Base-by-base conservation (phyloP, 2,329 filamentous ascomycete species). In the Endoconidiophora polonica region DNA sequence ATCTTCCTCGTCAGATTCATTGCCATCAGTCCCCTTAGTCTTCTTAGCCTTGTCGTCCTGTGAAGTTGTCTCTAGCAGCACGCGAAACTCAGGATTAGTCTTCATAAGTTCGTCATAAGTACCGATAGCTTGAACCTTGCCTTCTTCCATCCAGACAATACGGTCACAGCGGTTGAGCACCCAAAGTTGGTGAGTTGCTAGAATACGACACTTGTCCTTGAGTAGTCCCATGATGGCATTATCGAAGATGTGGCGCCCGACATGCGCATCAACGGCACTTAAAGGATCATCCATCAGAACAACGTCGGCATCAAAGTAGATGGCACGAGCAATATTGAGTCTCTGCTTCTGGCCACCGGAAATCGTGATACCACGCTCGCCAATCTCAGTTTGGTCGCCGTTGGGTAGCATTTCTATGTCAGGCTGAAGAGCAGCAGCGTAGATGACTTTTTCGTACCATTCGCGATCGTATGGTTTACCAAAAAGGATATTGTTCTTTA, bases 281-380 rank as follows among this genome's bases (percentile, higher is more conserved):
- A 83, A 65, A 1, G 79, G 78, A 55, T 83, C 79, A 56, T 83
- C 79, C 73, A 83, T 77, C 24, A 83, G 68, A 18, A 83, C 71
- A 46, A 83, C 73, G 52, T 81, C 77, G 9, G 79, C 72, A 54
- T 82, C 70, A 54, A 81, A 83, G 66, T 88, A 73, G 56, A 83
- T 81, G 54, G 79, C 78, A 45, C 91, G 76, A 16, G 91, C 91
- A 59, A 96, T 95, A 61, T 95, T 96, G 57, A 95, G 70, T 9
- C 91, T 79, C 63, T 95, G 90, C 64, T 95, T 95, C 64, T 96
- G 90, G 1, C 90, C 90, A 51, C 91, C 90, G 16, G 87, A 94
- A 1, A 96, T 83, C 1, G 87, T 96, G 59, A 96, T 95, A 48
- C 91, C 90, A 54, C 87, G 80, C 63, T 96, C 91, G 23, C 90